Evolutionary conservation across 306 rosid genomes (phyloP).

Genomic region (Vachellia pachyceras): DNA sequence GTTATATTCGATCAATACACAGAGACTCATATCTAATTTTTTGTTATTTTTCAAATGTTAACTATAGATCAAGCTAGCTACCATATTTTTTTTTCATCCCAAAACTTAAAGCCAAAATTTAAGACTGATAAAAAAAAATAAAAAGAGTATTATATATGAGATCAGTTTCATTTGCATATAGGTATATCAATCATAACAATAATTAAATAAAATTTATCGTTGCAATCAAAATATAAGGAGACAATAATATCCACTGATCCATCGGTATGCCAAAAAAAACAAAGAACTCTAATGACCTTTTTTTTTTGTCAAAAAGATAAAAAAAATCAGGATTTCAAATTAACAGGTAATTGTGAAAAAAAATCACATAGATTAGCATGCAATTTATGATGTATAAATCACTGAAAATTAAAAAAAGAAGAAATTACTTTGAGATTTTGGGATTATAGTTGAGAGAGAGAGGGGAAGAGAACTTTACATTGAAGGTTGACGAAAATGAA

Average conservation of each 20-base stretch:
- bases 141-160: background rate
- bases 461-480: background rate
- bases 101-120: background rate
- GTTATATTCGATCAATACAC: too few species aligned
- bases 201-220: background rate
- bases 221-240: background rate
- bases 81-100: background rate
- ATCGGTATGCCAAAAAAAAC: background rate
- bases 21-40: too few species aligned
- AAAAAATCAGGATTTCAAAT: background rate
- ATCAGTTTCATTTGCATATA: background rate
- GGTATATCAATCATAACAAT: background rate
- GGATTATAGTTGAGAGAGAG: background rate
- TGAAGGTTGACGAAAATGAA: background rate
- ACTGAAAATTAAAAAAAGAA: background rate
- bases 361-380: background rate
- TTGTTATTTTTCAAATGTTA: too few species aligned
- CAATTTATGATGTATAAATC: background rate
- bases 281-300: background rate
- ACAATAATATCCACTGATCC: background rate
- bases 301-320: background rate
- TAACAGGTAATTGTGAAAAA: background rate
- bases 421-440: background rate
- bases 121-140: background rate
- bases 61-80: background rate